Percentiles rank a stretch among this genome's conserved stretches.
Evolutionary conservation across 2,329 filamentous ascomycete genomes (phyloP).

Genomic region (Paecilomyces variotii): DNA sequence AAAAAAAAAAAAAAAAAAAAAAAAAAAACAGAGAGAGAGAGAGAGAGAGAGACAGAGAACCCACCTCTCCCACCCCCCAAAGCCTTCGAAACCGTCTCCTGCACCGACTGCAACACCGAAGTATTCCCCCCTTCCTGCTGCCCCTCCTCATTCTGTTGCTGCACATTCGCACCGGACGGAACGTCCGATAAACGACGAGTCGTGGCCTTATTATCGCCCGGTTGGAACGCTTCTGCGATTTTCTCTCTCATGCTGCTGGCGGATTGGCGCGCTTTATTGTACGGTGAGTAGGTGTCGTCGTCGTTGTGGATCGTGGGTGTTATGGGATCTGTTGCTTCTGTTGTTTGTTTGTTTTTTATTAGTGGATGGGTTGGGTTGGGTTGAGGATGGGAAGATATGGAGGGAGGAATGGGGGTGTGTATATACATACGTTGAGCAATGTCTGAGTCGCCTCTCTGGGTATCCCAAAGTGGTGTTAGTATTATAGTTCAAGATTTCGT

Average conservation of each 20-base stretch:
- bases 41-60: not conserved
- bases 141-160: not conserved
- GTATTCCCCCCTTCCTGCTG: conserved; percentile 1
- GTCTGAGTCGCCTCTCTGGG: not conserved
- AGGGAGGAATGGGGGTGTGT: too few relatives aligned
- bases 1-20: not conserved
- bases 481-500: too few relatives aligned
- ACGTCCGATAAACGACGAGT: conserved; percentile 1
- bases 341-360: not conserved
- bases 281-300: not conserved
- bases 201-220: conserved; percentile 6
- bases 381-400: not conserved
- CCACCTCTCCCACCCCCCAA: conserved; percentile 1
- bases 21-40: not conserved
- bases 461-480: not conserved
- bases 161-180: conserved; percentile 3
- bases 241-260: not conserved
- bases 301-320: conserved; percentile 8
- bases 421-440: not conserved
- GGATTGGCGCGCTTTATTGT: conserved; percentile 1
- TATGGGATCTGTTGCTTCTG: conserved; percentile 13
- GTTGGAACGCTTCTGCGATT: conserved; percentile 3
- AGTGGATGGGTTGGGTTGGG: not conserved
- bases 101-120: conserved; percentile 1
- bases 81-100: conserved; percentile 6